Base-by-base conservation (phyloP, 2,329 filamentous ascomycete genomes). In the Trichoderma koningii region DNA sequence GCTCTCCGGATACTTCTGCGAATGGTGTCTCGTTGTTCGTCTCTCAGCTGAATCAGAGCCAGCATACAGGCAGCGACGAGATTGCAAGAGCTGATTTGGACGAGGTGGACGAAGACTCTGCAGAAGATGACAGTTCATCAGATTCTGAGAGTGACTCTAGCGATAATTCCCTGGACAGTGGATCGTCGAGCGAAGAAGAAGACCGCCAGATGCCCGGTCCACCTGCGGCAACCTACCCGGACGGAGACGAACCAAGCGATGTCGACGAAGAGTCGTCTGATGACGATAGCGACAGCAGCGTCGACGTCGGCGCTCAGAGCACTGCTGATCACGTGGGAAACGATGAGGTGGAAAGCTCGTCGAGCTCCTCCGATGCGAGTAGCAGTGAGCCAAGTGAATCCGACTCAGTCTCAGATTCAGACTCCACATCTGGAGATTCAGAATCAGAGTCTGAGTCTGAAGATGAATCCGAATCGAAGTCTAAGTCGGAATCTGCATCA, bases 401-500 rank as follows among this genome's bases (percentile, higher is more conserved):
- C n/a, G 66, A 69, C 30, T 57, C 66, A 23, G 28, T 15, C n/a
- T 59, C 63, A 3, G 61, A 60, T 6, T 55, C 41, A 12, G 64
- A 67, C 4, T 62, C 73, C 7, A 68, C 71, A 34, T 76, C 75
- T 1, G 72, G 71, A 14, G 73, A 74, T n/a, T 62, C 66, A 4
- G 56, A 51, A 7, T 55, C 26, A 12, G 64, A 66, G 14, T 73
- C 71, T 2, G 72, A 74, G 17, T 59, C 73, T 3, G 69, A 72
- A 23, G 75, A 75, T 0, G 72, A 70, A 7, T 73, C 73, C 1
- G 73, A 74, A n/a, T 62, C 66, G 3, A 51, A 44, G 7, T 55
- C 26, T 12, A 63, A 67, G n/a, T 66, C 73, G 5, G 70, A 72
- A 34, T 76, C 76, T 0, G 72, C 71, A 12, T 74, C 73, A 2